phyloP scores from a whole-genome alignment of 495 filamentous ascomycete species.

The Coniosporium apollinis region DNA sequence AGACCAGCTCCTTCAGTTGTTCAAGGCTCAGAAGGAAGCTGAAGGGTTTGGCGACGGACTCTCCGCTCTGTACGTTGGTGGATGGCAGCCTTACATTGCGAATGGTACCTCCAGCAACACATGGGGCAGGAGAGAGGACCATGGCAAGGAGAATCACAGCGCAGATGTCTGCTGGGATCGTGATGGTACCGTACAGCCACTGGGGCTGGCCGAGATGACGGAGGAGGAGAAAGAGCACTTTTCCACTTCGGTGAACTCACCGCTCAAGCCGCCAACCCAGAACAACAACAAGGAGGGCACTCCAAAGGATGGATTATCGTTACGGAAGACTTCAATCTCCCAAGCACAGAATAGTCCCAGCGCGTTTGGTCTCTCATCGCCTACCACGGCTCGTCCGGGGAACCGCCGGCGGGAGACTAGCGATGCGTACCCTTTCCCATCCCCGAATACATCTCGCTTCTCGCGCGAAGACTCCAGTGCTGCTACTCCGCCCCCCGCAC shows the following conservation, averaged over 20 bases:
- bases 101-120: constrained; percentile 44
- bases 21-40: constrained; percentile 38
- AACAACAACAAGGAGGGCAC: constrained; percentile 51
- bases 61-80: constrained; percentile 51
- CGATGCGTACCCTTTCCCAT: constrained; percentile 44
- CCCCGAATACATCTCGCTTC: constrained; percentile 40
- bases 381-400: constrained; percentile 50
- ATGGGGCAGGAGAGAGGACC: constrained; percentile 66
- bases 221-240: constrained; percentile 78
- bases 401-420: constrained; percentile 73
- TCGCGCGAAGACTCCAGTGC: constrained; percentile 41
- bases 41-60: constrained; percentile 44
- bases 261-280: constrained; percentile 68
- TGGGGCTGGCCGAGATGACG: constrained; percentile 60
- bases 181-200: constrained; percentile 50
- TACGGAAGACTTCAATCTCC: constrained; percentile 64
- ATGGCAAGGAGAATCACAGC: constrained; percentile 39
- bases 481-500: constrained; percentile 44
- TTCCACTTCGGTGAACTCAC: constrained; percentile 74
- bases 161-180: constrained; percentile 84
- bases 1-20: constrained; percentile 67
- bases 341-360: constrained; percentile 30
- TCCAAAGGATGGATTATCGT: constrained; percentile 32
- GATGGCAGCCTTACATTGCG: constrained; percentile 56
- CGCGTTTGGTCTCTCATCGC: constrained; percentile 38